A percentile compares a stretch with the other conserved stretches of the same genome.
These are phyloP conservation scores for Colletotrichum liriopes DNA, from an alignment of 2,329 filamentous ascomycete genomes.

Conservation along the genomic window DNA sequence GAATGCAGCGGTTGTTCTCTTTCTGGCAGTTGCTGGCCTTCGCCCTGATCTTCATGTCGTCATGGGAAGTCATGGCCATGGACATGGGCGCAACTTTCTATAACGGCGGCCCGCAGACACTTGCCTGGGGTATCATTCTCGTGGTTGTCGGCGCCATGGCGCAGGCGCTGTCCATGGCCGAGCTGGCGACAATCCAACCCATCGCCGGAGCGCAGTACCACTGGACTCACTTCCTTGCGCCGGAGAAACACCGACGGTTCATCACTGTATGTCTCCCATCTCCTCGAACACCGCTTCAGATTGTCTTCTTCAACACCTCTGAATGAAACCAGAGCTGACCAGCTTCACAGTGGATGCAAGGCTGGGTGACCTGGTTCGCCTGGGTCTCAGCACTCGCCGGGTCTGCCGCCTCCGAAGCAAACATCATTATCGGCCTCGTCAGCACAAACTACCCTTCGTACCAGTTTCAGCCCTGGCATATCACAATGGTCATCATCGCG, in stretches of 20 bases:
- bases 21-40: slow-evolving; percentile 39
- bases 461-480: slow-evolving; percentile 38
- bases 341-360: slow-evolving; percentile 34
- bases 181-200: slow-evolving; percentile 46
- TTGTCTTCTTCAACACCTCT: too few species aligned
- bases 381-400: slow-evolving; percentile 39
- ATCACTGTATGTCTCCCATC: slow-evolving; percentile 20
- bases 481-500: slow-evolving; percentile 39
- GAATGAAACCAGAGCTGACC: neutral
- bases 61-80: slow-evolving; percentile 42
- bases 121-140: slow-evolving; percentile 37
- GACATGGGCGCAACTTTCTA: slow-evolving; percentile 40
- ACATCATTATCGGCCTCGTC: slow-evolving; percentile 41
- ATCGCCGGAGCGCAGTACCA: slow-evolving; percentile 47
- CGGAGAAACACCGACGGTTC: slow-evolving; percentile 35
- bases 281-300: neutral
- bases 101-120: slow-evolving; percentile 39
- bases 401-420: slow-evolving; percentile 36
- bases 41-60: slow-evolving; percentile 40
- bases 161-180: slow-evolving; percentile 44
- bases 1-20: slow-evolving; percentile 30
- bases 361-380: slow-evolving; percentile 41
- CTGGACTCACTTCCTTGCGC: slow-evolving; percentile 42
- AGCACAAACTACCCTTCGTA: slow-evolving; percentile 38
- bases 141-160: slow-evolving; percentile 39